Conservation (phyloP, 2,329 filamentous ascomycete genomes). For the Fusarium marasasianum region DNA sequence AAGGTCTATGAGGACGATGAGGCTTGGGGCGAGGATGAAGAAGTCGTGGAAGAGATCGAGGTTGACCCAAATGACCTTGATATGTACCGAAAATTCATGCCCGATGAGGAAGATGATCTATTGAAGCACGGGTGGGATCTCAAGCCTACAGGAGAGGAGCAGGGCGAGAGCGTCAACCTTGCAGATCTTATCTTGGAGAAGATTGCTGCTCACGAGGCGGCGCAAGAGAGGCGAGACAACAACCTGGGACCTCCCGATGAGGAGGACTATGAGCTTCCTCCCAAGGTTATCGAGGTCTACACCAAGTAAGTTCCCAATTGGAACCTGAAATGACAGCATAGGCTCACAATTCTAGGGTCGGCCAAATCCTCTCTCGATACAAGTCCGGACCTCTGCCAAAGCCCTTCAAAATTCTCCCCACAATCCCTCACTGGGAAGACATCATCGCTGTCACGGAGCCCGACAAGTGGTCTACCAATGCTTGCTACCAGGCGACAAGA, state of each 20-base stretch:
- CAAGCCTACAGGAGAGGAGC: constrained; percentile 57
- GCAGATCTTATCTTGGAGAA: constrained; percentile 94
- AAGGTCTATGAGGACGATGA: constrained; percentile 62
- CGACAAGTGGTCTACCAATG: constrained; percentile 76
- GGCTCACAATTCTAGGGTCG: constrained; percentile 66
- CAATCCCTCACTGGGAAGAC: constrained; percentile 89
- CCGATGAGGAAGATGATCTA: constrained; percentile 76
- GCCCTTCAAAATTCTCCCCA: constrained; percentile 95
- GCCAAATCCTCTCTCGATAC: constrained; percentile 88
- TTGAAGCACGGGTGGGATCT: constrained; percentile 71
- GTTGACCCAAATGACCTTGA: constrained; percentile 90
- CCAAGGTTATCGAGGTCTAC: constrained; percentile 94
- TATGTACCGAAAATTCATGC: constrained; percentile 90
- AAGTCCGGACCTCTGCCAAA: constrained; percentile 97
- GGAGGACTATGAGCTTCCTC: constrained; percentile 85
- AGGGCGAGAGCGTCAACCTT: constrained; percentile 75
- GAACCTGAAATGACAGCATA: too few species aligned
- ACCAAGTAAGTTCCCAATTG: constrained; percentile 69
- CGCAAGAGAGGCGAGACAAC: constrained; percentile 55
- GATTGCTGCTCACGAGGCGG: constrained; percentile 89
- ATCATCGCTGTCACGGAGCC: constrained; percentile 87
- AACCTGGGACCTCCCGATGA: constrained; percentile 72
- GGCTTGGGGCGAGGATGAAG: constrained; percentile 83
- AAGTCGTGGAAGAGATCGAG: constrained; percentile 76
- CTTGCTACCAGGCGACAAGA: constrained; percentile 87